Conservation (phyloP, 805 yeast genomes). For the Saccharomycopsis capsularis region DNA sequence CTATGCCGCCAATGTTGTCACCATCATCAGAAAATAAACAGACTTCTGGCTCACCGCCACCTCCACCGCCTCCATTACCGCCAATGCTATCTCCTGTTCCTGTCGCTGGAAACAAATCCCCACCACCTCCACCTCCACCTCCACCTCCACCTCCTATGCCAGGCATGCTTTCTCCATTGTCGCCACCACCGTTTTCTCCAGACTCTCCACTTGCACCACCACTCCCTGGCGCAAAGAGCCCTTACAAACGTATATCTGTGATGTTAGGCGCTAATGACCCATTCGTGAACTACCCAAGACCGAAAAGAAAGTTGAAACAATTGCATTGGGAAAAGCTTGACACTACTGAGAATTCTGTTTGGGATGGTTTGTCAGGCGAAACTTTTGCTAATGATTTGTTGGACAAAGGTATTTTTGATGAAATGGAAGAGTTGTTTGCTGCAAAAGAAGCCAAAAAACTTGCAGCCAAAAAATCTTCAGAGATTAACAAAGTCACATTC, state of each 20-base stretch:
- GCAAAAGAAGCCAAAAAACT: constrained; percentile 63
- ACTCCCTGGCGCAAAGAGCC: constrained; percentile 25
- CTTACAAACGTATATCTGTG: constrained; percentile 22
- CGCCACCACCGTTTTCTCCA: constrained; percentile 32
- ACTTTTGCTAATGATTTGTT: constrained; percentile 52
- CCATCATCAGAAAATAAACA: too few species aligned
- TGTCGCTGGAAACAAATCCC: constrained; percentile 17
- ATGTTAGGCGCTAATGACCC: constrained; percentile 25
- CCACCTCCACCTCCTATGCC: constrained; percentile 34
- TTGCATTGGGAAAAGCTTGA: constrained; percentile 96
- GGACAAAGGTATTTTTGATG: constrained; percentile 73
- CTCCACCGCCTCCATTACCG: constrained; percentile 33
- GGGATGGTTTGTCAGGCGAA: constrained; percentile 63
- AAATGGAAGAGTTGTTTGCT: constrained; percentile 80
- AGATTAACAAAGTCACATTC: constrained; percentile 53
- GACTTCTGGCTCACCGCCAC: constrained; percentile 24
- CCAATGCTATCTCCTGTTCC: constrained; percentile 26
- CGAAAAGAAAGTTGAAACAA: constrained; percentile 78
- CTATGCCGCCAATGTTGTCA: constrained; percentile 28
- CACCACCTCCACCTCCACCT: constrained; percentile 34
- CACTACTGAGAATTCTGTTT: constrained; percentile 74
- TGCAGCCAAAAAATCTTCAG: constrained; percentile 39
- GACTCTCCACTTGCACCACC: constrained; percentile 28
- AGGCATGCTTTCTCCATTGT: constrained; percentile 22
- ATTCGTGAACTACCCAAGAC: constrained; percentile 53